Percentiles rank a stretch among this genome's conserved stretches.
Conservation (phyloP, 2,329 filamentous ascomycete species). For the Cercospora sp. region DNA sequence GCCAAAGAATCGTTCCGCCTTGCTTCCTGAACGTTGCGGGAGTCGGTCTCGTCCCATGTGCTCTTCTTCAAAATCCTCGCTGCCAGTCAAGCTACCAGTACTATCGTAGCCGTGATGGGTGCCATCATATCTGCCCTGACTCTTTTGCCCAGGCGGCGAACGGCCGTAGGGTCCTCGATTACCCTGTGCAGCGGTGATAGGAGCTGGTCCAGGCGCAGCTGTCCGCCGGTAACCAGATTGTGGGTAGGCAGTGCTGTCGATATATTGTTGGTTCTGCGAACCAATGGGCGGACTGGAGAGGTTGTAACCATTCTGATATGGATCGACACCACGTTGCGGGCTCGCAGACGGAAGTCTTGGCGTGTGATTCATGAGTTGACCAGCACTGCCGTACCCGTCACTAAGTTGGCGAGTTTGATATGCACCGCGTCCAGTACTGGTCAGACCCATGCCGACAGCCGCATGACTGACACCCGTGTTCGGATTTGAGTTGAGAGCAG, state of each 20-base stretch:
- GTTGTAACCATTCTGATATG: slow-evolving; percentile 30
- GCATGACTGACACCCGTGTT: slow-evolving; percentile 12
- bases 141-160: slow-evolving; percentile 11
- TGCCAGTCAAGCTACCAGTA: slow-evolving; percentile 31
- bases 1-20: slow-evolving; percentile 38
- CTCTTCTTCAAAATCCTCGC: slow-evolving; percentile 31
- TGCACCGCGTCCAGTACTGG: slow-evolving; percentile 22
- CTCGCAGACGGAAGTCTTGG: slow-evolving; percentile 5
- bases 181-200: slow-evolving; percentile 5
- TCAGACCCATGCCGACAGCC: slow-evolving; percentile 24
- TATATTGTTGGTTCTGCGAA: slow-evolving; percentile 10
- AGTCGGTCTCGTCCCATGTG: slow-evolving; percentile 10
- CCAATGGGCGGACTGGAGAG: slow-evolving; percentile 31
- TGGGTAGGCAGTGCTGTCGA: slow-evolving; percentile 16
- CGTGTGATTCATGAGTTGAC: slow-evolving; percentile 8
- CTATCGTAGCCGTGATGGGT: slow-evolving; percentile 21
- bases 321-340: slow-evolving; percentile 5
- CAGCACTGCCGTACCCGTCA: slow-evolving; percentile 2
- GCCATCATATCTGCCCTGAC: not conserved
- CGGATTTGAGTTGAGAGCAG: slow-evolving; percentile 17
- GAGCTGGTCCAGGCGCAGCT: slow-evolving; percentile 14
- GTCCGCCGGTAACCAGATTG: slow-evolving; percentile 24
- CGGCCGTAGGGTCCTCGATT: slow-evolving; percentile 13
- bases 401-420: slow-evolving; percentile 4
- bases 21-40: slow-evolving; percentile 31